Evolutionary conservation across 2,329 filamentous ascomycete species (phyloP).

Genomic region (Periconia macrospinosa): DNA sequence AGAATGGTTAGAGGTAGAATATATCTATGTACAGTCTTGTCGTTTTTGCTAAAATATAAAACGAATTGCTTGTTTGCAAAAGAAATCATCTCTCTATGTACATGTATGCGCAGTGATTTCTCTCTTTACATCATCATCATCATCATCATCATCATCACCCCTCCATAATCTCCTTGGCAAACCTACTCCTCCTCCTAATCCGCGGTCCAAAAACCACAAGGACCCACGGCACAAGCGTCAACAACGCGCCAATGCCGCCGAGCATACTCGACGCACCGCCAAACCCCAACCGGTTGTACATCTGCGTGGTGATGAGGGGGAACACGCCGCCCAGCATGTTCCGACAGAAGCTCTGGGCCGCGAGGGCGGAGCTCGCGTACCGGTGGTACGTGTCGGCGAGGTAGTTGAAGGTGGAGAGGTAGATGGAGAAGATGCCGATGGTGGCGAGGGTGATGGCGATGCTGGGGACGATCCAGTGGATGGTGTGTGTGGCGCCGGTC

Average conservation of each 20-base stretch:
- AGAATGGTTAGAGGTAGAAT: too few relatives aligned
- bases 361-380: slow-evolving; percentile 83
- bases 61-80: too few relatives aligned
- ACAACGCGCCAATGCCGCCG: slow-evolving; percentile 66
- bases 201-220: slow-evolving; percentile 75
- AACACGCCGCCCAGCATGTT: slow-evolving; percentile 80
- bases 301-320: slow-evolving; percentile 71
- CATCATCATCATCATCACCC: neutral
- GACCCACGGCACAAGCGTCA: slow-evolving; percentile 87
- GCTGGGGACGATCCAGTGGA: slow-evolving; percentile 73
- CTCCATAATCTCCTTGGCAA: slow-evolving; percentile 57
- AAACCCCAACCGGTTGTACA: slow-evolving; percentile 75
- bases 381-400: slow-evolving; percentile 84
- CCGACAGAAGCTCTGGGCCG: slow-evolving; percentile 82
- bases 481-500: slow-evolving; percentile 58
- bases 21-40: too few relatives aligned
- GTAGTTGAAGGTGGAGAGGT: slow-evolving; percentile 87
- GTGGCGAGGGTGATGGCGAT: slow-evolving; percentile 74
- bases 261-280: slow-evolving; percentile 72
- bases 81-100: too few relatives aligned
- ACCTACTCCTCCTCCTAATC: slow-evolving; percentile 75
- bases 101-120: too few relatives aligned
- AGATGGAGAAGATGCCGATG: slow-evolving; percentile 79
- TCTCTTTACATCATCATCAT: too few relatives aligned
- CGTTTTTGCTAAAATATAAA: too few relatives aligned